Percentiles rank a stretch among this genome's conserved stretches.
Evolutionary conservation across 805 yeast genomes (phyloP).

Genomic region (Wickerhamomyces bisporus): DNA sequence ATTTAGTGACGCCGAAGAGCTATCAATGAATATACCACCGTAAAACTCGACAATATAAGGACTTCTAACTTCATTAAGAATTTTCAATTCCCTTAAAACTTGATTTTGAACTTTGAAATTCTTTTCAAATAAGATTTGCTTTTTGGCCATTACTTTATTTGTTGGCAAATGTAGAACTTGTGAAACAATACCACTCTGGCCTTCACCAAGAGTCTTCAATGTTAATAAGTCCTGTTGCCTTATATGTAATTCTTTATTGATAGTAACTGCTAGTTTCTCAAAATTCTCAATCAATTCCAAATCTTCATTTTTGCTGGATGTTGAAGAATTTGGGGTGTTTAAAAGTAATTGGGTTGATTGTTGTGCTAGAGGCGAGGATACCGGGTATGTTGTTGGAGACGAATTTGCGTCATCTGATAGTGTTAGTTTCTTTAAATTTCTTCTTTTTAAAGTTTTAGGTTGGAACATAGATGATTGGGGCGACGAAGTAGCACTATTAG

Average conservation of each 20-base stretch:
- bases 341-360: neutral
- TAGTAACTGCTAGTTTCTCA: conserved; percentile 46
- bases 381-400: conserved; percentile 10
- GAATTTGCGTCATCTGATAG: conserved; percentile 23
- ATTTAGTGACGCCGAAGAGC: conserved; percentile 17
- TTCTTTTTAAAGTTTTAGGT: conserved; percentile 46
- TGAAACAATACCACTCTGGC: conserved; percentile 90
- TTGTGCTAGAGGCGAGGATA: conserved; percentile 6
- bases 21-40: conserved; percentile 77
- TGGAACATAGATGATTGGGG: conserved; percentile 23
- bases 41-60: conserved; percentile 84
- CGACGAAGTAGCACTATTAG: neutral
- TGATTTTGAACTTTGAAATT: conserved; percentile 76
- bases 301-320: conserved; percentile 28
- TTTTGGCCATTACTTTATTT: conserved; percentile 84
- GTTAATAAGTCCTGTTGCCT: conserved; percentile 66
- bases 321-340: conserved; percentile 22
- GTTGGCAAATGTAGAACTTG: conserved; percentile 88
- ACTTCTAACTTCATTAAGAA: conserved; percentile 83
- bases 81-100: conserved; percentile 80
- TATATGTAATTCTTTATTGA: conserved; percentile 48
- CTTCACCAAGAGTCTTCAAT: conserved; percentile 78
- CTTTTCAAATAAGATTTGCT: conserved; percentile 80
- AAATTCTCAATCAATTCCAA: conserved; percentile 36
- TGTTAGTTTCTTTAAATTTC: conserved; percentile 54